These are phyloP conservation scores for Trametes punicea DNA, from an alignment of 768 basidiomycete species.

Conservation along the genomic window DNA sequence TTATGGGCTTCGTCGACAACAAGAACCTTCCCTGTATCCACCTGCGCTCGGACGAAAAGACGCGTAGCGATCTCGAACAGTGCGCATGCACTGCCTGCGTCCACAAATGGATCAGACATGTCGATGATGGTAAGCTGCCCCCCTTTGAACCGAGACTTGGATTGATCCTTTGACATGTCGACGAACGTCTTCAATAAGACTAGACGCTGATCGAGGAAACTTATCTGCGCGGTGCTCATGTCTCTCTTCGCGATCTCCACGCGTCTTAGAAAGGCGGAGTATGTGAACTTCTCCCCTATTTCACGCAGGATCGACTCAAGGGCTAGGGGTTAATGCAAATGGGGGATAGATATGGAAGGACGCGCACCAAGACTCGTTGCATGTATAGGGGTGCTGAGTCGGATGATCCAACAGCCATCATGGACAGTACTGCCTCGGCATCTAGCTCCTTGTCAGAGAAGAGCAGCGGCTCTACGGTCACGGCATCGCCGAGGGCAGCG, in stretches of 20 bases:
- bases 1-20: constrained; percentile 79
- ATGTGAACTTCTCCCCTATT: constrained; percentile 58
- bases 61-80: constrained; percentile 68
- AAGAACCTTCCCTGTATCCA: constrained; percentile 62
- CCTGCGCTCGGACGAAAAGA: constrained; percentile 57
- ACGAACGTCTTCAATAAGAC: constrained; percentile 58
- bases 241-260: constrained; percentile 45
- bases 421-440: constrained; percentile 65
- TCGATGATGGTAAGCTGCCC: constrained; percentile 69
- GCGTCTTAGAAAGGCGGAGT: constrained; percentile 43
- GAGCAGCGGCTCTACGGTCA: constrained; percentile 52
- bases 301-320: constrained; percentile 59
- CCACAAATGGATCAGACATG: constrained; percentile 71
- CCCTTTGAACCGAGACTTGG: constrained; percentile 36
- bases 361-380: constrained; percentile 55
- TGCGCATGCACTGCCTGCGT: constrained; percentile 61
- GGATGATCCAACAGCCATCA: constrained; percentile 68
- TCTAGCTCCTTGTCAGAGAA: constrained; percentile 62
- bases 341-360: constrained; percentile 38
- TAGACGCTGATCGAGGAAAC: constrained; percentile 61
- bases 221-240: constrained; percentile 55
- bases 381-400: constrained; percentile 67
- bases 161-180: constrained; percentile 35
- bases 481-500: constrained; percentile 35
- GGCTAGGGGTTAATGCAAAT: constrained; percentile 31